A percentile compares a stretch with the other conserved stretches of the same genome.
Evolutionary conservation across 106 monocot genomes (phyloP).

Genomic region (Acanthochlamys bracteata): DNA sequence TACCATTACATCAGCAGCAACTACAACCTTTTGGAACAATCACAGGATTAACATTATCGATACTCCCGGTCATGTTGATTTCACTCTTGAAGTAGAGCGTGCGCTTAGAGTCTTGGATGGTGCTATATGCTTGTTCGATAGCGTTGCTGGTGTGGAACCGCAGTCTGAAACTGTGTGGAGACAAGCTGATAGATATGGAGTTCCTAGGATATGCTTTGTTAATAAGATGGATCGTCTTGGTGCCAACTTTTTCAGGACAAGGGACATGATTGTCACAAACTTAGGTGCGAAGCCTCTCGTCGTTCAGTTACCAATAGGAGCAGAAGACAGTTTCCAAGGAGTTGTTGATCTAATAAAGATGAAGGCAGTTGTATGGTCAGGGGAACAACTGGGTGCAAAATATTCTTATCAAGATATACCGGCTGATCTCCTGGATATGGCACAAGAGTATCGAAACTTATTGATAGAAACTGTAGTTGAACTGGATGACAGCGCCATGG

Average conservation of each 20-base stretch:
- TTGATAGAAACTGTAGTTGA: conserved; percentile 87
- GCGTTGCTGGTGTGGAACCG: conserved; percentile 96
- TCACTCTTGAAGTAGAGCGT: conserved; percentile 93
- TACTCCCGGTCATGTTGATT: conserved; percentile 97
- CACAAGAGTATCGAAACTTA: conserved; percentile 65
- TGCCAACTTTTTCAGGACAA: conserved; percentile 88
- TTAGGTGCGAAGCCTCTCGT: conserved; percentile 90
- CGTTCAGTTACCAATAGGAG: conserved; percentile 78
- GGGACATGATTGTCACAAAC: conserved; percentile 92
- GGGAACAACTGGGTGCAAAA: conserved; percentile 91
- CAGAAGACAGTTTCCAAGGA: conserved; percentile 86
- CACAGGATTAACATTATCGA: conserved; percentile 98
- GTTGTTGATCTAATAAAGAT: conserved; percentile 81
- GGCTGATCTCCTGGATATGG: conserved; percentile 66
- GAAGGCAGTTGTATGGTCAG: conserved; percentile 84
- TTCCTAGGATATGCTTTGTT: conserved; percentile 93
- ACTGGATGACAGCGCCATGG: conserved; percentile 82
- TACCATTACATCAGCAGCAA: conserved; percentile 97
- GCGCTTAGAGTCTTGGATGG: conserved; percentile 94
- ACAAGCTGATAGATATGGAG: conserved; percentile 96
- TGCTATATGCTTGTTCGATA: conserved; percentile 95
- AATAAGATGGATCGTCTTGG: conserved; percentile 98
- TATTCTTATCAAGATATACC: conserved; percentile 76
- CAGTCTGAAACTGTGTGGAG: conserved; percentile 99
- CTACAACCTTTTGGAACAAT: conserved; percentile 91